A percentile compares a stretch with the other conserved stretches of the same genome.
Evolutionary conservation across 192 early-diverging fungal species (phyloP).

Genomic region (Podochytrium sp.): DNA sequence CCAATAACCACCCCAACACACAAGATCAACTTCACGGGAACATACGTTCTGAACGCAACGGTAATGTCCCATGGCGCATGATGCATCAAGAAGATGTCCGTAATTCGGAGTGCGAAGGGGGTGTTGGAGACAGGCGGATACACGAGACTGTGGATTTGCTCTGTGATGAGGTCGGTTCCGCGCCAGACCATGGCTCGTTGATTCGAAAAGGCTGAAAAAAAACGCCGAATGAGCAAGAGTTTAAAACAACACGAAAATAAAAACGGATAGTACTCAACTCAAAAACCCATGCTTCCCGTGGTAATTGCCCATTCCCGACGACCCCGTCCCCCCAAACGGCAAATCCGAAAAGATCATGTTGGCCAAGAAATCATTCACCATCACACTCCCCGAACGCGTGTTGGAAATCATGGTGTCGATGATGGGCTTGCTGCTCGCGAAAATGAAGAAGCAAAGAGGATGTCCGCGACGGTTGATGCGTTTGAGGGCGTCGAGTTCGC

Average conservation of each 20-base stretch:
- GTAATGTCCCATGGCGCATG: background rate
- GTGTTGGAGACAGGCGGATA: slow-evolving; percentile 6
- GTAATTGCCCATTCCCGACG: slow-evolving; percentile 85
- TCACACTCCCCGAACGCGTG: slow-evolving; percentile 76
- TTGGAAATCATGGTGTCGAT: slow-evolving; percentile 64
- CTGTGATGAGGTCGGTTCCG: background rate
- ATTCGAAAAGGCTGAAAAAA: slow-evolving; percentile 5
- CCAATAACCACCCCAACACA: background rate
- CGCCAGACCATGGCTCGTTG: slow-evolving; percentile 2
- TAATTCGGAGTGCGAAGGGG: background rate
- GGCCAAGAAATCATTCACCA: slow-evolving; percentile 82
- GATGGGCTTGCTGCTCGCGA: slow-evolving; percentile 54
- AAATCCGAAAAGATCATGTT: slow-evolving; percentile 57
- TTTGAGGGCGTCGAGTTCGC: slow-evolving; percentile 40
- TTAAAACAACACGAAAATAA: background rate
- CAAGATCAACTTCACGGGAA: background rate
- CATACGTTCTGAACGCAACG: background rate
- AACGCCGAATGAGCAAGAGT: background rate
- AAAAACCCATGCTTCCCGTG: slow-evolving; percentile 76
- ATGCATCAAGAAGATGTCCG: background rate
- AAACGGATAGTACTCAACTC: background rate
- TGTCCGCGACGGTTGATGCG: slow-evolving; percentile 51
- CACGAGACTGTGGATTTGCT: background rate
- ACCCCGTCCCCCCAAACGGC: slow-evolving; percentile 91
- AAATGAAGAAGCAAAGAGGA: slow-evolving; percentile 84